phyloP scores from a whole-genome alignment of 2,329 filamentous ascomycete genomes.

The Penicillium sp. region DNA sequence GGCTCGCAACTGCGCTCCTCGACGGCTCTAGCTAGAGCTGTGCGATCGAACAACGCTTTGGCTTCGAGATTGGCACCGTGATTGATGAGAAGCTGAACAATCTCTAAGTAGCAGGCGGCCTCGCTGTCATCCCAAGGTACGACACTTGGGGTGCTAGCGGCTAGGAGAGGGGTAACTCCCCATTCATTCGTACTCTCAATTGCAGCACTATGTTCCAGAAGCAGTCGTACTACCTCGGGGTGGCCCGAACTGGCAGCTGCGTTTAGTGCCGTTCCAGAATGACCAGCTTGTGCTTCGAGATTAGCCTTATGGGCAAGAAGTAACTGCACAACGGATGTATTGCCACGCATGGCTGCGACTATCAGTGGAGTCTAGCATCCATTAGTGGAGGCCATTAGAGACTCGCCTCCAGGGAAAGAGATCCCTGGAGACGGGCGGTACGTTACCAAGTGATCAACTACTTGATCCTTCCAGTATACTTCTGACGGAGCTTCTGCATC shows the following conservation, averaged over 20 bases:
- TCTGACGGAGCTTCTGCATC: not conserved
- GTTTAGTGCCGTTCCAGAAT: not conserved
- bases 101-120: not conserved
- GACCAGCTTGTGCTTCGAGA: not conserved
- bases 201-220: not conserved
- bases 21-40: not conserved
- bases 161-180: not conserved
- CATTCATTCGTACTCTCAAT: not conserved
- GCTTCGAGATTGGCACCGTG: not conserved
- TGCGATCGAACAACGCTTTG: not conserved
- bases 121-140: not conserved
- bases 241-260: not conserved
- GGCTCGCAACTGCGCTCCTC: not conserved
- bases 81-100: not conserved
- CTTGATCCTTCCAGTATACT: not conserved
- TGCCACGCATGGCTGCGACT: not conserved
- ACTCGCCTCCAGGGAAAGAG: not conserved
- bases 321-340: not conserved
- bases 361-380: not conserved
- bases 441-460: not conserved
- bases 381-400: no score
- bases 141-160: not conserved
- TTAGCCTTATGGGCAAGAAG: not conserved
- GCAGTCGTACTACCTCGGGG: not conserved
- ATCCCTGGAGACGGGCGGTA: not conserved